phyloP scores from a whole-genome alignment of 1,284 basidiomycete species.

The Malassezia vespertilionis region DNA sequence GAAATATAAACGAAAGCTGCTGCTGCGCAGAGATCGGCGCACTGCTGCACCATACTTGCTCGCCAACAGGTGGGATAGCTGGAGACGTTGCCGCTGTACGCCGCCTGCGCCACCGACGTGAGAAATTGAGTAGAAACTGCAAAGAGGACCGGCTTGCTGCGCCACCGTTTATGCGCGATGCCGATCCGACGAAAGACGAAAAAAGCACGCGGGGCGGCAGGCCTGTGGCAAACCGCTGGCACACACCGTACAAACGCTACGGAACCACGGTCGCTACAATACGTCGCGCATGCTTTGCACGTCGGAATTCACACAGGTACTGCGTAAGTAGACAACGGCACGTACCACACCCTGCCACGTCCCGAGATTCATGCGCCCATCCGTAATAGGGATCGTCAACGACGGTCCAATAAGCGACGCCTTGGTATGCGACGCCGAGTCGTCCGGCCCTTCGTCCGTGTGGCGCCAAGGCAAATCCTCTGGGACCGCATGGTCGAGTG shows the following conservation, averaged over 20 bases:
- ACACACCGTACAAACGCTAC: slow-evolving; percentile 12
- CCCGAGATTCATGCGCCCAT: slow-evolving; percentile 68
- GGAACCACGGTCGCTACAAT: slow-evolving; percentile 71
- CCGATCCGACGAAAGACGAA: too few species aligned
- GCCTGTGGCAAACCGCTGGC: too few species aligned
- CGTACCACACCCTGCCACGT: slow-evolving; percentile 68
- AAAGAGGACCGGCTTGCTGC: too few species aligned
- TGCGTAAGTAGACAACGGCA: slow-evolving; percentile 5
- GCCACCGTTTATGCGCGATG: too few species aligned
- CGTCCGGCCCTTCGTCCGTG: slow-evolving; percentile 61
- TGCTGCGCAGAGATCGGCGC: too few species aligned
- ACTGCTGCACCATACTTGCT: too few species aligned
- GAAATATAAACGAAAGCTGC: too few species aligned
- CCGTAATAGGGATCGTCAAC: slow-evolving; percentile 71
- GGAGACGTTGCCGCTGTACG: too few species aligned
- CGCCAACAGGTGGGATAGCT: too few species aligned
- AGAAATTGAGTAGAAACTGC: too few species aligned
- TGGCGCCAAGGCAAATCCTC: slow-evolving; percentile 76
- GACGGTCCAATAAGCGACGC: slow-evolving; percentile 69
- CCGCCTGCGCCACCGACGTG: too few species aligned
- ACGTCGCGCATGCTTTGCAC: slow-evolving; percentile 57
- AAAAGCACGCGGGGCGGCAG: too few species aligned
- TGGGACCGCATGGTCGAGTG: slow-evolving; percentile 64
- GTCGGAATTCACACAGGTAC: slow-evolving; percentile 70
- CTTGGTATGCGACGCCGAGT: slow-evolving; percentile 69